phyloP scores from a whole-genome alignment of 2,329 filamentous ascomycete genomes.

The Penicillium sp. region DNA sequence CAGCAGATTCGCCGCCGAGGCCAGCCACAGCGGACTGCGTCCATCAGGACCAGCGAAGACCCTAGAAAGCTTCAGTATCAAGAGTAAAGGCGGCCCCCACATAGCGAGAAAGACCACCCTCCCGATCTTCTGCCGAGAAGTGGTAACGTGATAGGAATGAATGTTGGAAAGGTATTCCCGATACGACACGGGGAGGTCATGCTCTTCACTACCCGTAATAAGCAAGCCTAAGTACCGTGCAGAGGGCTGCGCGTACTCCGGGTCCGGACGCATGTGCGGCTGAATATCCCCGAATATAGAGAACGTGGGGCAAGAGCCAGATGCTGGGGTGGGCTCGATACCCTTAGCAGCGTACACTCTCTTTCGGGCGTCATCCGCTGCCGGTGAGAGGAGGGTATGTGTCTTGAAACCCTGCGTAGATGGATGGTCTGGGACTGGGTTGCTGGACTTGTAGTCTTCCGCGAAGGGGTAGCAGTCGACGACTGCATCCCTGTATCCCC shows the following conservation, averaged over 20 bases:
- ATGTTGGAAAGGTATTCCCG: constrained; percentile 69
- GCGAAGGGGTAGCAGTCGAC: constrained; percentile 74
- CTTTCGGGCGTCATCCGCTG: constrained; percentile 29
- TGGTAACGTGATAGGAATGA: constrained; percentile 69
- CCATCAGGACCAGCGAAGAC: constrained; percentile 65
- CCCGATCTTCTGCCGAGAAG: constrained; percentile 64
- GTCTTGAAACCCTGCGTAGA: constrained; percentile 69
- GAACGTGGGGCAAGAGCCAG: constrained; percentile 2
- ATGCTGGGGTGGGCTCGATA: background rate
- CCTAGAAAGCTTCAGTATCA: constrained; percentile 49
- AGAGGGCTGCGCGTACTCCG: constrained; percentile 77
- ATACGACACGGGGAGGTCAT: constrained; percentile 76
- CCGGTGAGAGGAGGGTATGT: constrained; percentile 77
- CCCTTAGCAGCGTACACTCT: constrained; percentile 8
- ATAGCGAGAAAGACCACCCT: constrained; percentile 59
- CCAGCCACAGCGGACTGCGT: constrained; percentile 67
- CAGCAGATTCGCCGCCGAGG: constrained; percentile 50
- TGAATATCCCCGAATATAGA: constrained; percentile 8
- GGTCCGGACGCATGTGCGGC: constrained; percentile 60
- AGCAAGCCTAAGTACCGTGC: constrained; percentile 80
- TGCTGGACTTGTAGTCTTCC: constrained; percentile 46
- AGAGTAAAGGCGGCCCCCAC: constrained; percentile 59
- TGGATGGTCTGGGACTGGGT: constrained; percentile 64
- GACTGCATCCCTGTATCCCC: constrained; percentile 78
- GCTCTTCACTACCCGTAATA: constrained; percentile 73